These are phyloP conservation scores for Trichophyton schoenleinii DNA, from an alignment of 2,329 filamentous ascomycete species.

Conservation along the genomic window DNA sequence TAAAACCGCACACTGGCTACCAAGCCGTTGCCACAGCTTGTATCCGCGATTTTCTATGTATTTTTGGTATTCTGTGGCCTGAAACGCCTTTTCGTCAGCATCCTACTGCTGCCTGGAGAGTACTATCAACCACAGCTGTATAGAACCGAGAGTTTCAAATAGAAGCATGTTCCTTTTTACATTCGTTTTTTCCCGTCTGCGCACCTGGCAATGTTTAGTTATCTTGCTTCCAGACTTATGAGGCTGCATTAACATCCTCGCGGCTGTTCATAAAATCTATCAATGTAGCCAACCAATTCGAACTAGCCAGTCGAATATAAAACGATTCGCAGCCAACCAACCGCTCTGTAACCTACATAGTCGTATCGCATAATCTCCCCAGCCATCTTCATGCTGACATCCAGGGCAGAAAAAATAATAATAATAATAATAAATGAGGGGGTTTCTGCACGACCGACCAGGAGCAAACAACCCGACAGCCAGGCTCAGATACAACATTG, in stretches of 20 bases:
- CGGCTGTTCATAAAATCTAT: background rate
- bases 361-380: background rate
- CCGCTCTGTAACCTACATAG: background rate
- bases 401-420: too few relatives aligned
- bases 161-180: conserved; percentile 6
- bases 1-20: conserved; percentile 42
- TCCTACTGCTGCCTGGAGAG: background rate
- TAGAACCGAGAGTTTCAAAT: conserved; percentile 11
- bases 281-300: background rate
- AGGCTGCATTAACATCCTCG: background rate
- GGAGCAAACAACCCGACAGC: background rate
- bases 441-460: background rate
- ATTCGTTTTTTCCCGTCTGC: background rate
- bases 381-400: background rate
- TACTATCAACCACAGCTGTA: conserved; percentile 7
- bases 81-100: background rate
- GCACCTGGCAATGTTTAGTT: background rate
- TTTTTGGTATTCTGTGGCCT: conserved; percentile 4
- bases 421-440: too few relatives aligned
- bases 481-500: background rate
- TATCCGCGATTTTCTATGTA: conserved; percentile 4
- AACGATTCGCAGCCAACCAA: too few relatives aligned
- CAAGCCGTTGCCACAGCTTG: background rate
- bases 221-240: background rate
- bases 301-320: too few relatives aligned